Conservation (phyloP, 164 flowering plant genomes). For the Santalum album region DNA sequence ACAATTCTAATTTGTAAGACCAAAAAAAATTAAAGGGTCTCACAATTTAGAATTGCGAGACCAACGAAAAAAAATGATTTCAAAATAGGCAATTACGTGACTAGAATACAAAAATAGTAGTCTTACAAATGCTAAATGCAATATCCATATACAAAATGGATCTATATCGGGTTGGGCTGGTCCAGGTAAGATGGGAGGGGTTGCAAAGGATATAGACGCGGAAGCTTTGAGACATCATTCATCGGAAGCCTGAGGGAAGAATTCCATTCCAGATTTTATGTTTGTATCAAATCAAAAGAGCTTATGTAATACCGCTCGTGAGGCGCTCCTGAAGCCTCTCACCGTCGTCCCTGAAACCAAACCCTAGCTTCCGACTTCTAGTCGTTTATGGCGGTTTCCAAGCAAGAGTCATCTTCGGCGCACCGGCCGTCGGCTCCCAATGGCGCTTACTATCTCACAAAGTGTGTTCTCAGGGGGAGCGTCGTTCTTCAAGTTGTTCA, state of each 20-base stretch:
- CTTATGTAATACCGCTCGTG: background rate
- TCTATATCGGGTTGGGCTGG: background rate
- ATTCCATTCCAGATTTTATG: too few species aligned
- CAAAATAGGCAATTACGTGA: too few species aligned
- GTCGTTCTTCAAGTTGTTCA: conserved; percentile 73
- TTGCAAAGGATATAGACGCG: background rate
- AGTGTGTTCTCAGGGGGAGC: conserved; percentile 68
- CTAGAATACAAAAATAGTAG: too few species aligned
- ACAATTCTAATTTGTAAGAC: too few species aligned
- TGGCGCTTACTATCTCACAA: conserved; percentile 57
- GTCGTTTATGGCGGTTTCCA: conserved; percentile 54
- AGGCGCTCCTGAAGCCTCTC: background rate
- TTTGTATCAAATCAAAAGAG: background rate
- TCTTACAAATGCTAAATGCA: too few species aligned
- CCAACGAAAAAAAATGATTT: too few species aligned
- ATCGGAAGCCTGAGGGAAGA: too few species aligned
- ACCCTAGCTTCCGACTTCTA: conserved; percentile 7
- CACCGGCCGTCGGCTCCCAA: conserved; percentile 23
- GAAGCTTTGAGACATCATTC: background rate
- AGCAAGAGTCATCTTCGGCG: conserved; percentile 45
- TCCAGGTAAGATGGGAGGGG: background rate
- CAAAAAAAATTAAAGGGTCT: too few species aligned
- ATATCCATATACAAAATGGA: too few species aligned
- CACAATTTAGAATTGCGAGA: too few species aligned
- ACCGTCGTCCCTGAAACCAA: background rate